These are phyloP conservation scores for Rhizophora apiculata DNA, from an alignment of 345 rosid species.

Conservation along the genomic window DNA sequence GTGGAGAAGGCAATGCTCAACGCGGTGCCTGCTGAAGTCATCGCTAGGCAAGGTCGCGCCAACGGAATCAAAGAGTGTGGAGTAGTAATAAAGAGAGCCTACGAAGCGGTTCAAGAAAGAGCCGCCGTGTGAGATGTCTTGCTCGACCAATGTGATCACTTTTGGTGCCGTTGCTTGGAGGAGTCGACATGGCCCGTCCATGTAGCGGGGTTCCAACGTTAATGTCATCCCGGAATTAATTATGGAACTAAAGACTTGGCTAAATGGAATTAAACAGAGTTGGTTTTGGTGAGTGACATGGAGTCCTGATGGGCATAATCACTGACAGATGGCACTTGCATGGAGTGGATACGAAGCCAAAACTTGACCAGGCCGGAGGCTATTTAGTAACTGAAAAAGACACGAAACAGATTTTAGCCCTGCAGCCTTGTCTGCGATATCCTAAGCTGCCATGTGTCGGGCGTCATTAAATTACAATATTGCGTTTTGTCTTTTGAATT, in stretches of 20 bases:
- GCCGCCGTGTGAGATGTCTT: conserved; percentile 51
- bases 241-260: neutral
- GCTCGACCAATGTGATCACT: conserved; percentile 58
- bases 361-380: neutral
- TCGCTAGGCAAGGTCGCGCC: conserved; percentile 44
- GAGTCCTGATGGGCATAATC: conserved; percentile 3
- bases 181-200: neutral
- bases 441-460: too few species aligned
- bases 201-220: neutral
- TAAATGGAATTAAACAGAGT: too few species aligned
- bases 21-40: conserved; percentile 38
- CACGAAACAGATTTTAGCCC: neutral
- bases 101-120: conserved; percentile 65
- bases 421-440: neutral
- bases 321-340: conserved; percentile 15
- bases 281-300: neutral
- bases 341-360: neutral
- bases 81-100: conserved; percentile 58
- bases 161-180: conserved; percentile 44
- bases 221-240: neutral
- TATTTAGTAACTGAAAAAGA: too few species aligned
- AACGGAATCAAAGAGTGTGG: conserved; percentile 57
- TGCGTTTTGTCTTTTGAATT: too few species aligned
- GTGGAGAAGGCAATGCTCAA: conserved; percentile 50
- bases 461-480: too few species aligned